Base-by-base conservation (phyloP, 1,284 basidiomycete genomes). In the Cutaneotrichosporon dermatis region DNA sequence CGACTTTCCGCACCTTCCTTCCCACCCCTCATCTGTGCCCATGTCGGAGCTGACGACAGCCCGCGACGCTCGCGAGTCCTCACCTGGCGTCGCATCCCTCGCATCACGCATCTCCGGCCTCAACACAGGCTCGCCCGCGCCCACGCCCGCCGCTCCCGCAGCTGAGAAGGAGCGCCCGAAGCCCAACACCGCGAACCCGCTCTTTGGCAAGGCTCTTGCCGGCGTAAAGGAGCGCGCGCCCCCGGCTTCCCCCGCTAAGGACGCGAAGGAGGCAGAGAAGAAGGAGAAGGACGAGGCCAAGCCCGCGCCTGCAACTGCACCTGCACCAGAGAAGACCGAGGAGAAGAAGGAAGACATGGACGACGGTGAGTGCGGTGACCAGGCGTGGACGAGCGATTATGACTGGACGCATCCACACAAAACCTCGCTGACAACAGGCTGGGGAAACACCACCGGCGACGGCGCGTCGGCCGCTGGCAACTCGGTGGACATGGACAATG, bases 141-240 rank as follows among this genome's bases (percentile, higher is more conserved):
- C 66, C 4, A 10, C 66, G 25, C 25, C 25, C 16, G 15, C 59
- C 10, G 15, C 65, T 10, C 15, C 61, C 5, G 40, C 55, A 9
- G 25, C 25, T 25, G 25, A 35, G 15, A 55, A 59, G 13, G 55
- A 57, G 35, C 64, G 67, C 46, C 72, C 73, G 1, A 66, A 67
- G 15, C 62, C 66, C 4, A 69, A 69, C 54, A 61, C 67, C 5
- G 62, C 68, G 40, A 66, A 65, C 13, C 57, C 66, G 6, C 61
- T 76, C 35, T 74, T 76, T 41, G 72, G 71, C 25, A 67, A 60
- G 62, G 71, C 72, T n/a, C 62, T 74, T 35, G 73, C 74, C 16
- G 71, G 72, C 13, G 71, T 71, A 15, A 74, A 71, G 55, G 55
- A 51, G 6, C 45, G 45, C 25, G 25, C 25, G 25, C 25, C 25